A percentile compares a stretch with the other conserved stretches of the same genome.
phyloP scores from a whole-genome alignment of 2,329 filamentous ascomycete species.

The Talaromyces sp. region DNA sequence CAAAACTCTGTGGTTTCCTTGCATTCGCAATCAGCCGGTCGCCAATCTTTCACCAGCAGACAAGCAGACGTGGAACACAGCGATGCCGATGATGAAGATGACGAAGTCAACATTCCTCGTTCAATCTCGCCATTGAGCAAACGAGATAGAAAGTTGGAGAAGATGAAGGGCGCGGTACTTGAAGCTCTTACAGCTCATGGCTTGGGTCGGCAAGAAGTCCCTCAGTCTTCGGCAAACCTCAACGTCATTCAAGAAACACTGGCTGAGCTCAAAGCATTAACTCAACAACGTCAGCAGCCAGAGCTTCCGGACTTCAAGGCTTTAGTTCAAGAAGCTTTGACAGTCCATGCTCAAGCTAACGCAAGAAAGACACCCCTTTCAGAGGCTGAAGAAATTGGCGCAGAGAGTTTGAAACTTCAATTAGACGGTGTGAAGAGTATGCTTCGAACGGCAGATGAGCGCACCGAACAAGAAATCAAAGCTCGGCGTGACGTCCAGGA shows the following conservation, averaged over 20 bases:
- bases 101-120: conserved; percentile 54
- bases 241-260: conserved; percentile 39
- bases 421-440: conserved; percentile 68
- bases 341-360: conserved; percentile 56
- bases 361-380: conserved; percentile 15
- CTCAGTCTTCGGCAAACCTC: conserved; percentile 32
- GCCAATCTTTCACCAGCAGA: conserved; percentile 60
- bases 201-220: conserved; percentile 24
- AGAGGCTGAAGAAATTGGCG: conserved; percentile 52
- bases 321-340: conserved; percentile 58
- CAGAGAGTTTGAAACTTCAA: conserved; percentile 52
- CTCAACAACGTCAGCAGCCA: conserved; percentile 26
- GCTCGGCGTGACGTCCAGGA: conserved; percentile 67
- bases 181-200: conserved; percentile 59
- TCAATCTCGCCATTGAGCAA: conserved; percentile 67
- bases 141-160: conserved; percentile 75
- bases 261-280: conserved; percentile 30
- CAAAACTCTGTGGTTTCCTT: conserved; percentile 64
- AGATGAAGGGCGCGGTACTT: conserved; percentile 66
- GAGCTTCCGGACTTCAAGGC: conserved; percentile 55
- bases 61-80: conserved; percentile 72
- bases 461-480: conserved; percentile 62
- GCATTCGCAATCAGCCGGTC: conserved; percentile 55
- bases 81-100: conserved; percentile 91
- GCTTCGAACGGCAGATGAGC: conserved; percentile 60